Evolutionary conservation across 1,139 yeast genomes (phyloP), one percentile per base, ranked within the genome.

Genomic region (Debaryomyces fabryi): DNA sequence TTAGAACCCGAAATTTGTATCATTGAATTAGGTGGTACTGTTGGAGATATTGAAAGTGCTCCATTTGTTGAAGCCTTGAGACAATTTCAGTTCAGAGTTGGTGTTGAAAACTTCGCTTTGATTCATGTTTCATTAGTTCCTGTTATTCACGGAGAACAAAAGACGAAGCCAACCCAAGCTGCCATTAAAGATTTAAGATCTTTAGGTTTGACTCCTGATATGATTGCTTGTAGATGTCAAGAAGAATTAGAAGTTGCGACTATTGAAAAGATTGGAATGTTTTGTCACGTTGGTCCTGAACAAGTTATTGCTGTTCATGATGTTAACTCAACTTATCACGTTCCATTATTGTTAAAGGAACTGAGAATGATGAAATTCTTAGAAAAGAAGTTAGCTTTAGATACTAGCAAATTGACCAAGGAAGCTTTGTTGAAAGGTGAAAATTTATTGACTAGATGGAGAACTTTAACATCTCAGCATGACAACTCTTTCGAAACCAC

Each of bases 141-240:
- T 36, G 98, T 93, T 46, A 93, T 93, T 62, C 96, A 91, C 58
- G 99, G 98, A 52, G 99, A 93, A 76, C 97, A 93, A 73, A 93
- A 93, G 79, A 93, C 99, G 44, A 93, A 93, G 74, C 99, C 99
- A 50, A 93, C 99, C 9, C 99, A 93, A 75, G 99, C 98, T 53
- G 99, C 99, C 40, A 88, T 95, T 64, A 90, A 91, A 69, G 99
- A 93, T 68, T 81, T 93, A 71, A 86, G 99, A 74, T 88, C 96
- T 48, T 78, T 93, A 56, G 99, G 99, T 59, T 81, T 95, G 67
- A 82, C 87, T 39, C 98, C 99, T 13, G 98, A 95, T 69, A 87
- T 93, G 83, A 90, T 93, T 73, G 99, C 98, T 50, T 93, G 98
- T 76, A 85, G 99, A 77, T 93, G 99, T 76, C 81, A 90, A 52